Evolutionary conservation across 306 rosid genomes (phyloP).

Genomic region (Acmispon strigosus): DNA sequence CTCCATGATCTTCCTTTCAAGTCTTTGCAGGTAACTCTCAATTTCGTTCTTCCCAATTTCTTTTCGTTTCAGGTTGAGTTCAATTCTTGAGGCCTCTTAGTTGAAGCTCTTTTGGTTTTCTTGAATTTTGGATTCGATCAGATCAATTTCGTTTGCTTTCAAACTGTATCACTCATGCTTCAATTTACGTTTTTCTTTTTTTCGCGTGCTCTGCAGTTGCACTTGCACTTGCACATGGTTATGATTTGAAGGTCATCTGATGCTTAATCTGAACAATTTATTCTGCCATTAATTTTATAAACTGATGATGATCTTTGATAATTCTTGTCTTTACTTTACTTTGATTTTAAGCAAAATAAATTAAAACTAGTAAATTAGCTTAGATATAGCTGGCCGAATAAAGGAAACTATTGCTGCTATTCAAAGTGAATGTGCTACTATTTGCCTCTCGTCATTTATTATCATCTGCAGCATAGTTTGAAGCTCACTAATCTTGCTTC

Average conservation of each 20-base stretch:
- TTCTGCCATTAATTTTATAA: background rate
- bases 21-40: constrained; percentile 27
- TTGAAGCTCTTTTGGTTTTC: background rate
- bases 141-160: constrained; percentile 14
- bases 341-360: background rate
- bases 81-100: background rate
- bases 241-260: background rate
- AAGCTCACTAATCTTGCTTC: background rate
- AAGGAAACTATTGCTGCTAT: background rate
- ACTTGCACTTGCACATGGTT: background rate
- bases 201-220: no score
- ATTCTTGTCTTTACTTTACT: background rate
- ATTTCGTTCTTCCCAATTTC: background rate
- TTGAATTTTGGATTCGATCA: constrained; percentile 11
- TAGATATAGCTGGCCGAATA: background rate
- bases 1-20: background rate
- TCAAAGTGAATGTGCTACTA: background rate
- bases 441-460: background rate
- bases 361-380: background rate
- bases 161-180: background rate
- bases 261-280: background rate
- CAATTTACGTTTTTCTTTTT: background rate
- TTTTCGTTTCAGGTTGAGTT: background rate
- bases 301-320: background rate
- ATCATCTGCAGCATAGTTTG: background rate